Base-by-base conservation (phyloP, 2,329 filamentous ascomycete genomes). In the Periconia digitata region DNA sequence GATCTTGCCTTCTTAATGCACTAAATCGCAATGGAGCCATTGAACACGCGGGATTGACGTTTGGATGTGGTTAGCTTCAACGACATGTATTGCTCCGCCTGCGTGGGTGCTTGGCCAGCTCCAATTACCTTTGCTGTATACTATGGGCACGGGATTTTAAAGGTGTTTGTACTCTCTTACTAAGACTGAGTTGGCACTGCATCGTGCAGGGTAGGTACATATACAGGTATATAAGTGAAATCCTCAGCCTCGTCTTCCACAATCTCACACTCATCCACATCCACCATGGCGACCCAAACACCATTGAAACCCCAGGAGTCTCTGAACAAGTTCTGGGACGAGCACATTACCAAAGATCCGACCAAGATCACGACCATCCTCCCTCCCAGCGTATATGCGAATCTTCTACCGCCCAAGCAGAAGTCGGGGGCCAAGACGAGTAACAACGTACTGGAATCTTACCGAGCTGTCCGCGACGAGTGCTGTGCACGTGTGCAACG, bases 301-400 rank as follows among this genome's bases (percentile, higher is more conserved):
- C 18, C 18, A 7, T 59, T 59, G 42, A 54, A 47, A 20, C 85
- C 85, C 0, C 88, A 91, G 64, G 77, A 83, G 43, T 76, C 75
- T 10, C 79, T 91, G 43, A 83, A 89, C 53, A 81, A 86, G 46
- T 90, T 90, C 61, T 91, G 87, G 88, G 71, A 77, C 37, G 84
- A 81, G 47, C 84, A 85, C 55, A 81, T 80, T 66, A 84, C 84
- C 44, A 87, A 85, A 60, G 79, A 79, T n/a, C 87, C 87, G 0
- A 85, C 86, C 13, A 89, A 88, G 73, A 83, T 86, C 8, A 85
- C 83, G 12, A 85, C 81, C 1, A 78, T 90, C 38, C 80, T 91
- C 15, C 88, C 88, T 0, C 77, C 82, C 42, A 87, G 85, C 56
- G 75, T 81, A 4, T 85, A 86, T 61, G 78, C 81, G 20, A 79